A percentile compares a stretch with the other conserved stretches of the same genome.
Evolutionary conservation across 1,284 basidiomycete genomes (phyloP).

Genomic region (Puccinia polysora): DNA sequence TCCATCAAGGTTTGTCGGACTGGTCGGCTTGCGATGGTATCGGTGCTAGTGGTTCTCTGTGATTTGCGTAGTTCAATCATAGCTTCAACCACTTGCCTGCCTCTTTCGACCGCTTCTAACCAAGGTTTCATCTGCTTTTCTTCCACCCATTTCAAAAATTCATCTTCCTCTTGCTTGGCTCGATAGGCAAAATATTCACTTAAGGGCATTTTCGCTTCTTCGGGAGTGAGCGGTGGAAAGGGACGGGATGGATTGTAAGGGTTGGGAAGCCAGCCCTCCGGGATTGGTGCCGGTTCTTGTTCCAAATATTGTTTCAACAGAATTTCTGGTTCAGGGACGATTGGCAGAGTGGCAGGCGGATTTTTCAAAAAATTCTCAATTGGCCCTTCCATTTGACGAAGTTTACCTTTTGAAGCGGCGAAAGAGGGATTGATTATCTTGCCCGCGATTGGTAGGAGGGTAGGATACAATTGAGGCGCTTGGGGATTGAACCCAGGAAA

Average conservation of each 20-base stretch:
- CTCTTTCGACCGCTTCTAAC: slow-evolving; percentile 7
- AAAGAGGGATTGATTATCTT: background rate
- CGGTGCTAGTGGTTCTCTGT: too few relatives aligned
- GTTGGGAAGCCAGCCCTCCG: slow-evolving; percentile 26
- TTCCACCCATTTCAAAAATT: slow-evolving; percentile 26
- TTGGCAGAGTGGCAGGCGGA: background rate
- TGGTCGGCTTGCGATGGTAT: too few relatives aligned
- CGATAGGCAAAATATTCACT: slow-evolving; percentile 30
- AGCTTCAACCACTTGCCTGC: background rate
- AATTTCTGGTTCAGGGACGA: background rate
- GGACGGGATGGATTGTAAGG: slow-evolving; percentile 25
- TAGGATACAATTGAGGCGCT: slow-evolving; percentile 22
- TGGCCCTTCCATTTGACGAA: too few relatives aligned
- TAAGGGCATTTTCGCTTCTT: slow-evolving; percentile 24
- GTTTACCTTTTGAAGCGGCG: background rate
- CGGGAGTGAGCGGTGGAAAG: slow-evolving; percentile 27
- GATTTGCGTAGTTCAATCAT: slow-evolving; percentile 1
- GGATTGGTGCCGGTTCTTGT: background rate
- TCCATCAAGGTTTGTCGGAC: too few relatives aligned
- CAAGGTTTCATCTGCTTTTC: slow-evolving; percentile 22
- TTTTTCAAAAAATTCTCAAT: too few relatives aligned
- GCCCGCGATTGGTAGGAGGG: slow-evolving; percentile 1
- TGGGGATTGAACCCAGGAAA: slow-evolving; percentile 19
- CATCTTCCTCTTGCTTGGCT: slow-evolving; percentile 29
- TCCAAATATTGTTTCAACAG: slow-evolving; percentile 25